Evolutionary conservation across 2,329 filamentous ascomycete genomes (phyloP), one percentile per base, ranked within the genome.

Genomic region (Chaetomiaceae sp.): DNA sequence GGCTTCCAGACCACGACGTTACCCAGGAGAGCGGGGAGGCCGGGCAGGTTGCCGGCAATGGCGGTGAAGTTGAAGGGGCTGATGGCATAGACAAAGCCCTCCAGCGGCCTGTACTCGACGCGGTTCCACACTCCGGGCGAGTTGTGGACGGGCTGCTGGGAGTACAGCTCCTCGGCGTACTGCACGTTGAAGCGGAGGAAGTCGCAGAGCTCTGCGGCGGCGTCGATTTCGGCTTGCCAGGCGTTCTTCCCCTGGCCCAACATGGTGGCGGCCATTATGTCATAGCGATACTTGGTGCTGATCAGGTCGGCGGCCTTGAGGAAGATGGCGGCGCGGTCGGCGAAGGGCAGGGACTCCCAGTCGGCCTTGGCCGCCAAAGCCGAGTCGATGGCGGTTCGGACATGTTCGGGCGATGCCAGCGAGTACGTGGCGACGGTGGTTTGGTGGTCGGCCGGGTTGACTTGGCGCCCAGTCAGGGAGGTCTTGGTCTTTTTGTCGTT

Each of bases 161-260:
- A 81, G 68, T 96, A 96, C 50, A 96, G 74, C 66, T 96, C 88
- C 72, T 96, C 86, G 23, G 92, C 92, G 65, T 93, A 96, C 68
- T 91, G 83, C 47, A 96, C 92, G 65, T 93, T 93, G 76, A 96
- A 96, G 65, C 90, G 83, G 66, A 97, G 75, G 72, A 97, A 97
- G 68, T 99, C 92, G 61, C 82, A 86, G 61, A 95, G 73, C 76
- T 99, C 93, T 8, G 92, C 92, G 16, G 92, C 92, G 34, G 91
- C 81, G 69, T 97, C 92, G 58, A 97, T 97, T 77, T 99, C 92
- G n/a, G 93, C 92, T 72, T 99, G 92, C 90, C 90, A 97, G 42
- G 89, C 89, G 68, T 96, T 97, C 81, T 97, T 97, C 63, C 93
- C 92, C 72, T 99, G 92, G 55, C 92, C 93, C 27, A 96, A 76